phyloP scores from a whole-genome alignment of 2,329 filamentous ascomycete genomes.

The Zasmidium angulare region DNA sequence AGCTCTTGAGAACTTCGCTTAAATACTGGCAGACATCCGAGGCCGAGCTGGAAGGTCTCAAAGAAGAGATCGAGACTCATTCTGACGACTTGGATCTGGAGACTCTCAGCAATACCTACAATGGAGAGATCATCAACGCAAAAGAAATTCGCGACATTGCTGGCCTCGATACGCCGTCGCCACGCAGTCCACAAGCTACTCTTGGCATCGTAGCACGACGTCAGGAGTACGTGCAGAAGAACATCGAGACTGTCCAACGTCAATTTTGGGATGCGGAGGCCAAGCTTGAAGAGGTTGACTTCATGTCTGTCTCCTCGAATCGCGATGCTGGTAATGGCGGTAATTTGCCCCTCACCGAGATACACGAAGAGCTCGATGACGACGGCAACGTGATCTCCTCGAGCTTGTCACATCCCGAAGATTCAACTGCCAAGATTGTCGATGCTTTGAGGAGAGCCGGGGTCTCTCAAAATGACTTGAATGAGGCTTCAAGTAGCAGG shows the following conservation, averaged over 20 bases:
- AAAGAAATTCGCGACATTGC: constrained; percentile 60
- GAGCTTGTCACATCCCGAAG: constrained; percentile 57
- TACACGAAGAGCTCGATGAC: constrained; percentile 88
- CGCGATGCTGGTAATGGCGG: constrained; percentile 56
- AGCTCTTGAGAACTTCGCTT: constrained; percentile 71
- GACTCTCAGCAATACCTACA: constrained; percentile 57
- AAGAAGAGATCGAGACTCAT: constrained; percentile 68
- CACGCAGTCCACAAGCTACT: constrained; percentile 62
- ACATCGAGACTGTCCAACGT: constrained; percentile 71
- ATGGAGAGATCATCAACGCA: constrained; percentile 63
- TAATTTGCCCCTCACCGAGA: constrained; percentile 80
- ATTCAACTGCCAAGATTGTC: constrained; percentile 65
- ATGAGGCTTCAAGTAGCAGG: neutral
- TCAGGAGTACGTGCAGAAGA: constrained; percentile 86
- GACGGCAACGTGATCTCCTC: constrained; percentile 75
- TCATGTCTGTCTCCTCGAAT: constrained; percentile 24
- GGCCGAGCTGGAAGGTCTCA: constrained; percentile 85
- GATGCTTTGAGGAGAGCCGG: constrained; percentile 78
- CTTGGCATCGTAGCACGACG: constrained; percentile 68
- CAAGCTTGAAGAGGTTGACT: constrained; percentile 62
- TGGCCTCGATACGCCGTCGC: constrained; percentile 42
- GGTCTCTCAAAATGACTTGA: constrained; percentile 40
- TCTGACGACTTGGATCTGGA: constrained; percentile 23
- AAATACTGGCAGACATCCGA: constrained; percentile 90
- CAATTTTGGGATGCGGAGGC: constrained; percentile 69